A percentile compares a stretch with the other conserved stretches of the same genome.
phyloP scores from a whole-genome alignment of 1,284 basidiomycete species.

The Trichosporon sp. region DNA sequence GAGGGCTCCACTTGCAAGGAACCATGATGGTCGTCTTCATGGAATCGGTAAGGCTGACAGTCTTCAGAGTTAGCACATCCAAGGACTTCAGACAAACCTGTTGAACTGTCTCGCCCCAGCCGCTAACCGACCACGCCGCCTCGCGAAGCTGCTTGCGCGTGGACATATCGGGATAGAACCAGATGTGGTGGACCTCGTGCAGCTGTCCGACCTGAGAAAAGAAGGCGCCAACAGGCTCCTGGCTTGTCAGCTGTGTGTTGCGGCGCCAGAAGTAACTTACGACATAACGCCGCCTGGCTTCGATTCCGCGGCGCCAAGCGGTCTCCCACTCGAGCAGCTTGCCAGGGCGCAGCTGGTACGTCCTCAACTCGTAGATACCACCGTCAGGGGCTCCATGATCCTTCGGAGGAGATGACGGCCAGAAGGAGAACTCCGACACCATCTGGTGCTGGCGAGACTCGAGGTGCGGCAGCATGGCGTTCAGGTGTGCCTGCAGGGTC shows the following conservation, averaged over 20 bases:
- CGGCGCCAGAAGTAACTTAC: slow-evolving; percentile 35
- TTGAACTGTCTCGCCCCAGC: slow-evolving; percentile 88
- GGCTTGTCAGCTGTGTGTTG: neutral
- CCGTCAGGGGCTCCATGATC: slow-evolving; percentile 57
- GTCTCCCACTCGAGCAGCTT: slow-evolving; percentile 87
- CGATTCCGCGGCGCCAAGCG: slow-evolving; percentile 82
- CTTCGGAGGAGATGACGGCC: slow-evolving; percentile 79
- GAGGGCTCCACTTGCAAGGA: slow-evolving; percentile 46
- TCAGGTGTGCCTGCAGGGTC: slow-evolving; percentile 16
- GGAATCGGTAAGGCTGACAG: slow-evolving; percentile 41
- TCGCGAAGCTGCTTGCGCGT: slow-evolving; percentile 75
- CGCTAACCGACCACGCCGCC: slow-evolving; percentile 84
- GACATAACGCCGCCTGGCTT: slow-evolving; percentile 76
- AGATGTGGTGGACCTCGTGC: slow-evolving; percentile 87
- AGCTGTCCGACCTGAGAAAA: slow-evolving; percentile 85
- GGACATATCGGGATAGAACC: slow-evolving; percentile 86
- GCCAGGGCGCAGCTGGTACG: slow-evolving; percentile 68
- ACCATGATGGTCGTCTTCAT: slow-evolving; percentile 47
- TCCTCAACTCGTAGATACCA: slow-evolving; percentile 84
- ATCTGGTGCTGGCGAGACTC: slow-evolving; percentile 68
- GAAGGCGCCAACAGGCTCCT: slow-evolving; percentile 84
- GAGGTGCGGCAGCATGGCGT: slow-evolving; percentile 65
- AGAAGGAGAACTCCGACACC: slow-evolving; percentile 88
- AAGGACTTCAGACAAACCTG: slow-evolving; percentile 56
- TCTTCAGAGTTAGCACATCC: slow-evolving; percentile 23